These are phyloP conservation scores for Colletotrichum tropicale DNA, from an alignment of 2,329 filamentous ascomycete species.

Conservation along the genomic window DNA sequence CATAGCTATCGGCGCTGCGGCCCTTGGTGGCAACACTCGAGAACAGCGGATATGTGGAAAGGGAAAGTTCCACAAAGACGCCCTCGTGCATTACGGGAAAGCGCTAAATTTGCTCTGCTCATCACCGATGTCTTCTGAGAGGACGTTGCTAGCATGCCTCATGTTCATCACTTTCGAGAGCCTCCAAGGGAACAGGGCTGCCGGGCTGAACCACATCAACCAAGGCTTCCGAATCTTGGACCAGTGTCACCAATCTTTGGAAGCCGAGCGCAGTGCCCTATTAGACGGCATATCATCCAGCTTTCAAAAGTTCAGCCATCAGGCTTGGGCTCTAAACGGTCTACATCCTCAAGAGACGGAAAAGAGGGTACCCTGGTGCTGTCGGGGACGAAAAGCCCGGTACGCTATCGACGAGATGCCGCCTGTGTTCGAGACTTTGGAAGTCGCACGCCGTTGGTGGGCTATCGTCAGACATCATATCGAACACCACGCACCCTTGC, in stretches of 20 bases:
- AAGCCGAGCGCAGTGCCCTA: not conserved
- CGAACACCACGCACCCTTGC: not conserved
- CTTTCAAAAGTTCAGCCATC: not conserved
- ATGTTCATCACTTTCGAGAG: constrained; percentile 46
- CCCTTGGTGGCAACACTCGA: not conserved
- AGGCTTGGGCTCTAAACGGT: not conserved
- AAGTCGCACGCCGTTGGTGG: not conserved
- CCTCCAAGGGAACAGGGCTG: constrained; percentile 40
- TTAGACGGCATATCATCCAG: not conserved
- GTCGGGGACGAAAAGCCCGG: not conserved
- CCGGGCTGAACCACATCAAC: constrained; percentile 42
- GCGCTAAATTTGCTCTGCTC: constrained; percentile 37
- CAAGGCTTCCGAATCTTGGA: constrained; percentile 28
- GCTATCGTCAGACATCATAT: not conserved
- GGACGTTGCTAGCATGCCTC: constrained; percentile 37
- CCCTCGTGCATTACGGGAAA: constrained; percentile 43
- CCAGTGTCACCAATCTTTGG: not conserved
- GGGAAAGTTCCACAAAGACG: constrained; percentile 33
- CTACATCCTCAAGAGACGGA: not conserved
- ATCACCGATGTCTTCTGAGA: constrained; percentile 35
- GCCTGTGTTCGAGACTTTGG: not conserved
- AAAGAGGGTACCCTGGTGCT: constrained; percentile 2
- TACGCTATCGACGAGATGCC: constrained; percentile 14
- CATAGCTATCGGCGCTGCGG: constrained; percentile 41
- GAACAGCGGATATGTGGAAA: not conserved